phyloP scores from a whole-genome alignment of 2,329 filamentous ascomycete species.

The Fusarium nurragi region DNA sequence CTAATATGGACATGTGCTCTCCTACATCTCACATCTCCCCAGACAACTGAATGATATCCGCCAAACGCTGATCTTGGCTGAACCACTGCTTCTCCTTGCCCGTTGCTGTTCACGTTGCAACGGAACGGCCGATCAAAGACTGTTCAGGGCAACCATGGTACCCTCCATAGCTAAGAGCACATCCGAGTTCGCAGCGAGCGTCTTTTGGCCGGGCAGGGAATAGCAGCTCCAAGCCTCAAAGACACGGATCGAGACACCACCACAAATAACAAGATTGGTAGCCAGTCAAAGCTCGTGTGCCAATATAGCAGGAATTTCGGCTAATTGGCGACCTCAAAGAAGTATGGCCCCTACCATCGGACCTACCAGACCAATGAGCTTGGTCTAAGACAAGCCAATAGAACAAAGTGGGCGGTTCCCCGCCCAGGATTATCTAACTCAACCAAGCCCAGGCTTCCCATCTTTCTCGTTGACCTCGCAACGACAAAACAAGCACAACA shows the following conservation, averaged over 20 bases:
- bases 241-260: slow-evolving; percentile 33
- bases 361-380: slow-evolving; percentile 5
- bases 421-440: slow-evolving; percentile 36
- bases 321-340: slow-evolving; percentile 36
- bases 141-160: slow-evolving; percentile 28
- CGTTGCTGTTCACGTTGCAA: slow-evolving; percentile 11
- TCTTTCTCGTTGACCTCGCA: slow-evolving; percentile 55
- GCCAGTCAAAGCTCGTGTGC: slow-evolving; percentile 31
- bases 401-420: slow-evolving; percentile 15
- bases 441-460: slow-evolving; percentile 36
- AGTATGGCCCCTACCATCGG: not conserved
- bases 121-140: slow-evolving; percentile 14
- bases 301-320: slow-evolving; percentile 39
- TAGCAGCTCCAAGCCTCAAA: slow-evolving; percentile 29
- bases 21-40: slow-evolving; percentile 18
- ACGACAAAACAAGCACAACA: slow-evolving; percentile 56
- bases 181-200: slow-evolving; percentile 8
- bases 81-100: slow-evolving; percentile 6
- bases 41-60: slow-evolving; percentile 25
- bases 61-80: slow-evolving; percentile 7
- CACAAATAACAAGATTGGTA: slow-evolving; percentile 16
- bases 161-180: slow-evolving; percentile 13
- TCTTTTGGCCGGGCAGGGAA: slow-evolving; percentile 17
- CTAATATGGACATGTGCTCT: slow-evolving; percentile 25
- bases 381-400: slow-evolving; percentile 21